These are phyloP conservation scores for Cryptococcus sp. DNA, from an alignment of 1,284 basidiomycete genomes.

Conservation along the genomic window DNA sequence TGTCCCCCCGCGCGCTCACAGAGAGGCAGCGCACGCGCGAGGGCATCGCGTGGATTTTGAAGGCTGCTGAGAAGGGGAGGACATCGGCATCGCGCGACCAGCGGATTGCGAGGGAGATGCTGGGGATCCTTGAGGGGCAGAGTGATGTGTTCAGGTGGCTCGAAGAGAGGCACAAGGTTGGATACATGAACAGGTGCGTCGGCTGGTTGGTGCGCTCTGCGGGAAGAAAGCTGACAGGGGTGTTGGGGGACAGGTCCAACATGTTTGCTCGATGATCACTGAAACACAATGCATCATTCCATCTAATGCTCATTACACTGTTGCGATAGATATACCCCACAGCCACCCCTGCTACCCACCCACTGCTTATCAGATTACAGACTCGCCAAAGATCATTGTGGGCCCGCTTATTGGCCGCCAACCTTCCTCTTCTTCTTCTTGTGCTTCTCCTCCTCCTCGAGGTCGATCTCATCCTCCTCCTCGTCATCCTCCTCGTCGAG, in stretches of 20 bases:
- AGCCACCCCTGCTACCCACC: too few species aligned
- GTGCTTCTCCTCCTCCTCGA: slow-evolving; percentile 40
- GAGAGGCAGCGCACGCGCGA: slow-evolving; percentile 70
- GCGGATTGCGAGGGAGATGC: slow-evolving; percentile 69
- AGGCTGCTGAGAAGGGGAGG: slow-evolving; percentile 55
- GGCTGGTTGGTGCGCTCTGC: neutral
- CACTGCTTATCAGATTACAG: neutral
- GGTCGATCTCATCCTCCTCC: slow-evolving; percentile 44
- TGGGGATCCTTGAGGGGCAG: slow-evolving; percentile 62
- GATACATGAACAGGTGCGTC: slow-evolving; percentile 71
- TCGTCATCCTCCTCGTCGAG: slow-evolving; percentile 42
- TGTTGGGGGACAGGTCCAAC: slow-evolving; percentile 23
- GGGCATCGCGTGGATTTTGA: slow-evolving; percentile 66
- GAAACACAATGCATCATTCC: slow-evolving; percentile 1
- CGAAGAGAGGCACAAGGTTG: slow-evolving; percentile 63
- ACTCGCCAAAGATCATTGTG: neutral
- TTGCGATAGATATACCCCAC: too few species aligned
- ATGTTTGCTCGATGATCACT: slow-evolving; percentile 16
- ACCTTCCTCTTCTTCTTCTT: slow-evolving; percentile 38
- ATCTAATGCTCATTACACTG: neutral
- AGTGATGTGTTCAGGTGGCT: slow-evolving; percentile 60
- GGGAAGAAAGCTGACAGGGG: neutral
- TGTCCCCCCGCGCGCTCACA: slow-evolving; percentile 64
- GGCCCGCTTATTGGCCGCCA: neutral
- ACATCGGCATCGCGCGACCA: slow-evolving; percentile 59